Base-by-base conservation (phyloP, 805 yeast genomes). In the Candida peoriensis region DNA sequence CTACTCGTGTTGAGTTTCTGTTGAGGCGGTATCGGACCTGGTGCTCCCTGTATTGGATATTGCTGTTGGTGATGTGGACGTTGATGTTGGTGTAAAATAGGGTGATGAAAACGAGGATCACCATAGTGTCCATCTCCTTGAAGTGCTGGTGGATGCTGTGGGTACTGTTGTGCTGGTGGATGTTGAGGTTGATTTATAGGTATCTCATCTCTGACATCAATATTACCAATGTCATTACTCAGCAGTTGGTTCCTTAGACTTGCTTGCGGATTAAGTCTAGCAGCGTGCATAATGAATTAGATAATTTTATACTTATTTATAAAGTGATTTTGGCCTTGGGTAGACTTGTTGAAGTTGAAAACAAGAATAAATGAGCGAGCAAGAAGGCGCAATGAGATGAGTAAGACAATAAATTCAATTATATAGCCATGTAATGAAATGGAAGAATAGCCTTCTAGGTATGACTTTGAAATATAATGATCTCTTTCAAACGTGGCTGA, bases 141-240 rank as follows among this genome's bases (percentile, higher is more conserved):
- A 18, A 28, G 38, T 23, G 44, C 41, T 20, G 37, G 48, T 28
- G 39, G 34, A 22, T 17, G n/a, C n/a, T n/a, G n/a, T n/a, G 17
- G 31, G 13, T 21, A 6, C 10, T 29, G 26, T 24, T 32, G 31
- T 8, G n/a, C 28, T 16, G 27, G 41, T 20, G 35, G 34, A 11
- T 41, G 32, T 16, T 36, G 24, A 26, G 30, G 39, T 8, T 27
- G 23, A 24, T 46, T 47, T 7, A 60, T 37, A 4, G 71, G 71
- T 0, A 51, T 51, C 42, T 72, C 76, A 12, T 66, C 44, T 12
- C 63, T 41, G 11, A 72, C 55, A 39, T 72, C 76, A 20, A 73
- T 70, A 39, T 49, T 57, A 0, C 74, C 76, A 9, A 64, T 49
- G 18, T 64, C 66, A 30, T 44, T 52, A 21, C 56, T 61, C 20